Percentiles rank a stretch among this genome's conserved stretches.
Evolutionary conservation across 2,329 filamentous ascomycete genomes (phyloP).

Genomic region (Sporothrix sp.): DNA sequence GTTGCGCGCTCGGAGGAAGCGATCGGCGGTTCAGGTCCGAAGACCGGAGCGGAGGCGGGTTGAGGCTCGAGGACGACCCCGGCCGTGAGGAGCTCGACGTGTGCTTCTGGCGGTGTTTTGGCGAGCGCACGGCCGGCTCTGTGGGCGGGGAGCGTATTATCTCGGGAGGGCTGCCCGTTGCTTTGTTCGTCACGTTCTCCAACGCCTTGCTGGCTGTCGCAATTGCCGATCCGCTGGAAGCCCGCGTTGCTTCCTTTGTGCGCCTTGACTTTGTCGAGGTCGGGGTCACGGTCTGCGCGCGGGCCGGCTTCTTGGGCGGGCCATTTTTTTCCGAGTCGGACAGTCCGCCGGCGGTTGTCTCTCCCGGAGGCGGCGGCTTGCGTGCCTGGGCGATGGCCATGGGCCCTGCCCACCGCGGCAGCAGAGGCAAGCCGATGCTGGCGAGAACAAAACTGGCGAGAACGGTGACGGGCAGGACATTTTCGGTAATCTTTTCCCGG

Average conservation of each 20-base stretch:
- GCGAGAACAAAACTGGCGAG: slow-evolving; percentile 72
- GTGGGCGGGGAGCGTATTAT: slow-evolving; percentile 8
- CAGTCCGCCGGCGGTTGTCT: slow-evolving; percentile 27
- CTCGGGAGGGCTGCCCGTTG: slow-evolving; percentile 13
- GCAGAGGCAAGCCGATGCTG: slow-evolving; percentile 62
- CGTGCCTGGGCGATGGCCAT: slow-evolving; percentile 73
- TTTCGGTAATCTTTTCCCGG: slow-evolving; percentile 71
- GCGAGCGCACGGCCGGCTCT: slow-evolving; percentile 7
- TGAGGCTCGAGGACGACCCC: slow-evolving; percentile 22
- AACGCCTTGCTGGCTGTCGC: background rate
- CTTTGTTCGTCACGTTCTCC: slow-evolving; percentile 14
- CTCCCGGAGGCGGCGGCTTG: slow-evolving; percentile 57
- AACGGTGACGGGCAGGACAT: slow-evolving; percentile 68
- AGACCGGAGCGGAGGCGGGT: slow-evolving; percentile 27
- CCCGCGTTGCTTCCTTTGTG: slow-evolving; percentile 31
- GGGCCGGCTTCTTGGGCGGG: slow-evolving; percentile 39
- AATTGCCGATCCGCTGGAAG: slow-evolving; percentile 7
- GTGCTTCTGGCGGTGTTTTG: slow-evolving; percentile 10
- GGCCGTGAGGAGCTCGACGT: slow-evolving; percentile 11
- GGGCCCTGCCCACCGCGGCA: slow-evolving; percentile 70
- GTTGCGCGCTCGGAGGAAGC: slow-evolving; percentile 1
- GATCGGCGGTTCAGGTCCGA: background rate
- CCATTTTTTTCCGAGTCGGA: slow-evolving; percentile 10
- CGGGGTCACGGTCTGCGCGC: slow-evolving; percentile 58
- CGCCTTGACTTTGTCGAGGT: slow-evolving; percentile 42